Conservation (phyloP, 148 eudicot species). For the Chenopodium suecicum region DNA sequence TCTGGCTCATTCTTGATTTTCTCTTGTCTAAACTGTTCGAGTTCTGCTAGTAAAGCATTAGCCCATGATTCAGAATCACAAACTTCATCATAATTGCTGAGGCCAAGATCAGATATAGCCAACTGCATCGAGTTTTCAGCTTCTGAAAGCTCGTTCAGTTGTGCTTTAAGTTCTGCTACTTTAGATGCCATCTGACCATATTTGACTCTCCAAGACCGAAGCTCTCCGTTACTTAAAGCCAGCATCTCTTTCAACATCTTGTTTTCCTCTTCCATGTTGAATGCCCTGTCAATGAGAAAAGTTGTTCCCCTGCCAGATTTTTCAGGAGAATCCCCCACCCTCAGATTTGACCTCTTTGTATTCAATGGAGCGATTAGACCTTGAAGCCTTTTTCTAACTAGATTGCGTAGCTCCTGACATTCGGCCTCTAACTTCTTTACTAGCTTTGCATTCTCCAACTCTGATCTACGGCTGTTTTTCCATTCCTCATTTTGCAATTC, state of each 20-base stretch:
- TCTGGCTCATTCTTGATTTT: conserved; percentile 20
- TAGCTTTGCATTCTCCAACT: conserved; percentile 46
- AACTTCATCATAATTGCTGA: conserved; percentile 15
- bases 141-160: conserved; percentile 35
- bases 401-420: conserved; percentile 57
- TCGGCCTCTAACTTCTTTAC: conserved; percentile 57
- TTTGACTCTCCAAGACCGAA: conserved; percentile 36
- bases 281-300: conserved; percentile 45
- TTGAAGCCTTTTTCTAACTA: conserved; percentile 50
- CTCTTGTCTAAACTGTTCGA: conserved; percentile 33
- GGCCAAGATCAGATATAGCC: conserved; percentile 23
- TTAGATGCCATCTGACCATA: conserved; percentile 38
- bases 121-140: conserved; percentile 32
- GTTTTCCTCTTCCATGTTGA: conserved; percentile 65
- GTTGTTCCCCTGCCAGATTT: conserved; percentile 27
- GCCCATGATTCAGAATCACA: conserved; percentile 42
- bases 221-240: conserved; percentile 48
- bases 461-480: conserved; percentile 37
- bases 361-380: conserved; percentile 36
- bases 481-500: conserved; percentile 52
- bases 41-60: conserved; percentile 38
- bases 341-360: conserved; percentile 33
- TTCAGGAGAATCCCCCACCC: conserved; percentile 18
- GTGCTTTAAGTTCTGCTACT: conserved; percentile 46
- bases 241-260: conserved; percentile 47